Conservation (phyloP, 495 filamentous ascomycete genomes). For the Stereocaulon alpinum region DNA sequence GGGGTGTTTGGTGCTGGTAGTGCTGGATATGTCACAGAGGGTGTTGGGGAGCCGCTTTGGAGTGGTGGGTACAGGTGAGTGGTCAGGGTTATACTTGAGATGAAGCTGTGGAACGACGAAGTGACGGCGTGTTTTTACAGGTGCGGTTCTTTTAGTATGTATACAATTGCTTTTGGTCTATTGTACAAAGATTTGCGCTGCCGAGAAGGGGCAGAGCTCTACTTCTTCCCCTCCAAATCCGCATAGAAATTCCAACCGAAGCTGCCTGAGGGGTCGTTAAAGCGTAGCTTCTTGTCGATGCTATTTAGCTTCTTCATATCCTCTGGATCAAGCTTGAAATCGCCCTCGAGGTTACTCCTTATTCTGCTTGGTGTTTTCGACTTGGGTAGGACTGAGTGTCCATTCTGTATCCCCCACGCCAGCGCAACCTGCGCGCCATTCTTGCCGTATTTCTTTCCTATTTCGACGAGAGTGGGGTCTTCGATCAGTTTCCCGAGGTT, state of each 20-base stretch:
- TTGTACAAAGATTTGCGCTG: neutral
- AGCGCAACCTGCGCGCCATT: constrained; percentile 52
- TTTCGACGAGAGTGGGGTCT: constrained; percentile 47
- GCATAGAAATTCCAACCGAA: constrained; percentile 51
- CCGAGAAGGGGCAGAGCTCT: neutral
- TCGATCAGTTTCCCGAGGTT: constrained; percentile 48
- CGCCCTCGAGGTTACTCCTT: constrained; percentile 44
- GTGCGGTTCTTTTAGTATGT: no score
- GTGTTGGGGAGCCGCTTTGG: no score
- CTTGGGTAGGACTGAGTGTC: constrained; percentile 59
- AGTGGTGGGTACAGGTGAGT: no score
- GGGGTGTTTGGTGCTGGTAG: no score
- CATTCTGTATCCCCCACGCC: constrained; percentile 57
- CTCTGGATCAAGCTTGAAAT: constrained; percentile 44
- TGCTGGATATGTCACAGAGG: no score
- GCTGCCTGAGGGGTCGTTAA: constrained; percentile 54
- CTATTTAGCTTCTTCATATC: constrained; percentile 41
- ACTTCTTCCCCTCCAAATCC: constrained; percentile 51
- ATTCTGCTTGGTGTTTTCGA: constrained; percentile 46
- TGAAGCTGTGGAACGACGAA: no score
- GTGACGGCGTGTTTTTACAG: no score
- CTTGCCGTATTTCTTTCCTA: constrained; percentile 55
- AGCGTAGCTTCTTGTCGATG: constrained; percentile 43
- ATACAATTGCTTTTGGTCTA: neutral
- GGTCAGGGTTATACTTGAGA: no score